Conservation (phyloP, 2,329 filamentous ascomycete species). For the Metarhizium album region DNA sequence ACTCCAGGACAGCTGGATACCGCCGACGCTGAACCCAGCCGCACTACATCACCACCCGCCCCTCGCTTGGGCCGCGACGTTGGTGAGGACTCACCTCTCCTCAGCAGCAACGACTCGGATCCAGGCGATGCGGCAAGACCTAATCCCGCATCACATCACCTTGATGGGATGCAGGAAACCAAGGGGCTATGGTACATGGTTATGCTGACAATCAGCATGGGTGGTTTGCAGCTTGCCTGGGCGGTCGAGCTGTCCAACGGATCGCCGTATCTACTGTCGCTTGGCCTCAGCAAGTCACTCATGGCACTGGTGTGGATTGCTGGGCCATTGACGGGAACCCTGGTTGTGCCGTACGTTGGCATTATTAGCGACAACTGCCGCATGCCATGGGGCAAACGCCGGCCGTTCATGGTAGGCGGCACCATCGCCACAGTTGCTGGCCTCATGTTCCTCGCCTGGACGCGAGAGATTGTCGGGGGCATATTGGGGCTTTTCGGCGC, state of each 20-base stretch:
- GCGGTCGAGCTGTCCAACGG: constrained; percentile 90
- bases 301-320: constrained; percentile 81
- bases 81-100: constrained; percentile 22
- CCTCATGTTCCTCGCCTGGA: constrained; percentile 63
- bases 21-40: background rate
- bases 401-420: constrained; percentile 71
- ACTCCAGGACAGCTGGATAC: background rate
- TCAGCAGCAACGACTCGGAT: constrained; percentile 10
- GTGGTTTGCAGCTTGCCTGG: constrained; percentile 89
- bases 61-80: background rate
- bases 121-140: background rate
- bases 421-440: constrained; percentile 55
- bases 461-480: constrained; percentile 58
- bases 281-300: constrained; percentile 72
- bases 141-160: background rate
- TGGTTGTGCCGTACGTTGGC: constrained; percentile 76
- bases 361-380: constrained; percentile 73
- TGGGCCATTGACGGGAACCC: constrained; percentile 64
- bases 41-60: background rate
- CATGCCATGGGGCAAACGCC: constrained; percentile 63
- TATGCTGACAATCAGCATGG: constrained; percentile 75
- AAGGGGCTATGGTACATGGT: constrained; percentile 82
- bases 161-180: constrained; percentile 41
- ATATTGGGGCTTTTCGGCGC: constrained; percentile 62
- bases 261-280: constrained; percentile 70